Evolutionary conservation across 1,139 yeast species (phyloP), one percentile per base, ranked within the genome.

Genomic region (Debaryomycetaceae sp.): DNA sequence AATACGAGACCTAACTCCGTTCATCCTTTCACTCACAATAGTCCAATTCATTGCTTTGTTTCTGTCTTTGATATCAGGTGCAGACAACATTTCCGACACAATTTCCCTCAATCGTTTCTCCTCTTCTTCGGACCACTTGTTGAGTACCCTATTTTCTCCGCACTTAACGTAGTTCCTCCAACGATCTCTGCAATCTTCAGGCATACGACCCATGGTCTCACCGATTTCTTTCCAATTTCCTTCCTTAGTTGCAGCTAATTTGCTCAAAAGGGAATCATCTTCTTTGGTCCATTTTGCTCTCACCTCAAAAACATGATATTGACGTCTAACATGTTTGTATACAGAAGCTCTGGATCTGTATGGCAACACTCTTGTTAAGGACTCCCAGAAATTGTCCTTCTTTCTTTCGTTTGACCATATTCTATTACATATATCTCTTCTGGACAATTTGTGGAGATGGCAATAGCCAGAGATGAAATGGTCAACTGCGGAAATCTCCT

Each of bases 161-260:
- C 97, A 90, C 62, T 90, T 90, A 49, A 90, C 86, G 59, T 91
- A 91, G 63, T 91, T 91, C 63, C 98, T 77, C 96, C 96, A 91
- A 52, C 98, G 75, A 61, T 91, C 98, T 52, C 98, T 77, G 62
- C 97, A 90, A 66, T 91, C 98, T 58, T 91, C 98, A 0, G 98
- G 97, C 98, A 91, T 91, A 57, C 98, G 77, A 9, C 88, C 88
- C 81, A 90, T 72, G 6, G 74, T 66, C 45, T 76, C 76, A 3
- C 97, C 97, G 49, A 90, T 86, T 38, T 75, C 75, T 54, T 87
- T 87, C 97, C 97, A 90, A 57, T 85, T 88, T 11, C 93, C 89
- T 46, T 83, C 87, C 52, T 81, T 79, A 35, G 81, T 81, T 6
- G 76, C 66, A 5, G 88, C 87, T 43, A 88, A 69, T 45, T 75